phyloP scores from a whole-genome alignment of 2,329 filamentous ascomycete genomes.

The Bipolaris oryzae region DNA sequence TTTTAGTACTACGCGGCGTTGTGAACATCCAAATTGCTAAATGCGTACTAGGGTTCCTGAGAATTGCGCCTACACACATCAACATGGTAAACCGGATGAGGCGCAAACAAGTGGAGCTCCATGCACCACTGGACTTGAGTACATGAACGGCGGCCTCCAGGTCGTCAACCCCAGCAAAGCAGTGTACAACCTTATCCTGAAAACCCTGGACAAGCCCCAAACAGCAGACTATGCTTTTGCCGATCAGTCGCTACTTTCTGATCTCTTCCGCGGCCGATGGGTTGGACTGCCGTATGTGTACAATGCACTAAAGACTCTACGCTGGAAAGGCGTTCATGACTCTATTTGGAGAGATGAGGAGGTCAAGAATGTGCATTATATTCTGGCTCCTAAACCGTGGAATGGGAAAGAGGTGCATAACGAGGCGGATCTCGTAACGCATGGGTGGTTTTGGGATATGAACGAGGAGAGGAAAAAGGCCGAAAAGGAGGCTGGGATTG shows the following conservation, averaged over 20 bases:
- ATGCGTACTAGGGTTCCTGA: constrained; percentile 51
- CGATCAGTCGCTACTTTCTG: constrained; percentile 63
- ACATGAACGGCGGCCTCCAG: constrained; percentile 65
- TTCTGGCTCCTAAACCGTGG: constrained; percentile 45
- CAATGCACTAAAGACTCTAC: constrained; percentile 65
- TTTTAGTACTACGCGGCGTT: not conserved
- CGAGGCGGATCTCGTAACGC: not conserved
- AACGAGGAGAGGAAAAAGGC: not conserved
- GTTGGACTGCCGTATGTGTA: constrained; percentile 65
- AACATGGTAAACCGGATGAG: constrained; percentile 58
- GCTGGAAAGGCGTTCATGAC: constrained; percentile 61
- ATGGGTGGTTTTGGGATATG: constrained; percentile 3
- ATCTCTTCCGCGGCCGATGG: constrained; percentile 63
- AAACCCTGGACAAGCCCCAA: constrained; percentile 49
- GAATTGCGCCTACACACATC: constrained; percentile 66
- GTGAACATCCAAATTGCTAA: not conserved
- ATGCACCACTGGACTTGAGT: constrained; percentile 57
- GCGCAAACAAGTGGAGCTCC: constrained; percentile 60
- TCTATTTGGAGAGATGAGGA: constrained; percentile 65
- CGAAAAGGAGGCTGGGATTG: not conserved
- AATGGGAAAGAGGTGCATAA: not conserved
- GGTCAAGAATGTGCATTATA: constrained; percentile 68
- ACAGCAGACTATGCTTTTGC: constrained; percentile 58
- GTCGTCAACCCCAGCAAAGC: constrained; percentile 62
- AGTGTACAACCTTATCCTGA: constrained; percentile 58